phyloP scores from a whole-genome alignment of 768 basidiomycete species.

The Russula sp. region DNA sequence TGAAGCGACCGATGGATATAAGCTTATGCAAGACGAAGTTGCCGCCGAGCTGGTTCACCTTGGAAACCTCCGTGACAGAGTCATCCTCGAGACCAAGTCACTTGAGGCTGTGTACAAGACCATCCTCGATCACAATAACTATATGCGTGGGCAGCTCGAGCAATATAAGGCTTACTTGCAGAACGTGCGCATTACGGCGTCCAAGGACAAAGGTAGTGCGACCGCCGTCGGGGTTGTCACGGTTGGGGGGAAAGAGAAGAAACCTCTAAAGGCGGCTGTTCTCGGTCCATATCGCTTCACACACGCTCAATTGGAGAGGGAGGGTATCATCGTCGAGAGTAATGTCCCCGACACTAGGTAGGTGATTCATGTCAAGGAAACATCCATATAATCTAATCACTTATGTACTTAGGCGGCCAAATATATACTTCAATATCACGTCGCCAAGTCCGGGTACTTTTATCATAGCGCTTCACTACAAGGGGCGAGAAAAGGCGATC shows the following conservation, averaged over 20 bases:
- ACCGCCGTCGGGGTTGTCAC: slow-evolving; percentile 91
- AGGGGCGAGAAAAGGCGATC: slow-evolving; percentile 97
- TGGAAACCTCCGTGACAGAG: slow-evolving; percentile 94
- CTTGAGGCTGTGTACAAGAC: slow-evolving; percentile 99
- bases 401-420: slow-evolving; percentile 61
- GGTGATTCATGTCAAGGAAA: slow-evolving; percentile 25
- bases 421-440: slow-evolving; percentile 98
- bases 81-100: slow-evolving; percentile 82
- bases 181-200: slow-evolving; percentile 87
- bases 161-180: slow-evolving; percentile 99
- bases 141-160: slow-evolving; percentile 90
- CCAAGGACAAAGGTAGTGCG: slow-evolving; percentile 81
- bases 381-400: slow-evolving; percentile 12
- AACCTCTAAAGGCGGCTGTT: slow-evolving; percentile 73
- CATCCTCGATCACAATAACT: slow-evolving; percentile 98
- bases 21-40: slow-evolving; percentile 97
- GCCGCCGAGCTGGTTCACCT: slow-evolving; percentile 91
- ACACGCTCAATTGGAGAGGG: slow-evolving; percentile 96
- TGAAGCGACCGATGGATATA: slow-evolving; percentile 75
- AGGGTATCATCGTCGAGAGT: slow-evolving; percentile 98
- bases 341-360: slow-evolving; percentile 98
- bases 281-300: slow-evolving; percentile 97
- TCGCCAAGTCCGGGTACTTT: slow-evolving; percentile 98
- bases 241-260: slow-evolving; percentile 97
- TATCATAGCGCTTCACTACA: slow-evolving; percentile 98